phyloP scores from a whole-genome alignment of 2,329 filamentous ascomycete species.

The Cladosporium sp. region DNA sequence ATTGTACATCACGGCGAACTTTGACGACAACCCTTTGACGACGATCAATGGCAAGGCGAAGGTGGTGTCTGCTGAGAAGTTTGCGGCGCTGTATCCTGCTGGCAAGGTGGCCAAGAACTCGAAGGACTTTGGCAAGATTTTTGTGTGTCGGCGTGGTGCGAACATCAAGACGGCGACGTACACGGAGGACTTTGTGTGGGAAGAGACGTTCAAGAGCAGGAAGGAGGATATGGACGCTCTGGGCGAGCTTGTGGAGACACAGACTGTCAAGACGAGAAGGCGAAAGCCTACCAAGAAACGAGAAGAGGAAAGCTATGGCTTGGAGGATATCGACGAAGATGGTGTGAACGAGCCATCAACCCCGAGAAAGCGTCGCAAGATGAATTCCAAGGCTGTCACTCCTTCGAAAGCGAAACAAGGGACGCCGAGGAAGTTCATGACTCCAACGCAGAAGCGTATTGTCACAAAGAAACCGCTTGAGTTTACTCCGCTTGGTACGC shows the following conservation, averaged over 20 bases:
- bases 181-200: constrained; percentile 90
- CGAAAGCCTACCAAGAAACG: constrained; percentile 35
- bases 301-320: constrained; percentile 48
- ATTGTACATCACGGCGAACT: constrained; percentile 84
- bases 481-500: constrained; percentile 91
- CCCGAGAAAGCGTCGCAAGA: constrained; percentile 51
- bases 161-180: constrained; percentile 87
- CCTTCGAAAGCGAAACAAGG: constrained; percentile 46
- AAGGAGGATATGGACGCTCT: constrained; percentile 65
- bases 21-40: constrained; percentile 80
- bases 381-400: constrained; percentile 46
- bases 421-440: constrained; percentile 57
- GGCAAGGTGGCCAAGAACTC: constrained; percentile 73
- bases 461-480: constrained; percentile 85
- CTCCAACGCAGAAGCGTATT: constrained; percentile 67
- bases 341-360: constrained; percentile 43
- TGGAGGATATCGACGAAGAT: constrained; percentile 40
- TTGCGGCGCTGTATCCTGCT: constrained; percentile 68
- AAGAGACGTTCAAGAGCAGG: constrained; percentile 70
- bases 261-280: constrained; percentile 71
- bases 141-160: constrained; percentile 85
- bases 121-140: constrained; percentile 78
- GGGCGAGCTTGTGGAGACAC: constrained; percentile 65
- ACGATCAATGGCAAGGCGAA: constrained; percentile 89
- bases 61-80: constrained; percentile 72